phyloP scores from a whole-genome alignment of 2,329 filamentous ascomycete genomes.

The Colletotrichum lindemuthianum region DNA sequence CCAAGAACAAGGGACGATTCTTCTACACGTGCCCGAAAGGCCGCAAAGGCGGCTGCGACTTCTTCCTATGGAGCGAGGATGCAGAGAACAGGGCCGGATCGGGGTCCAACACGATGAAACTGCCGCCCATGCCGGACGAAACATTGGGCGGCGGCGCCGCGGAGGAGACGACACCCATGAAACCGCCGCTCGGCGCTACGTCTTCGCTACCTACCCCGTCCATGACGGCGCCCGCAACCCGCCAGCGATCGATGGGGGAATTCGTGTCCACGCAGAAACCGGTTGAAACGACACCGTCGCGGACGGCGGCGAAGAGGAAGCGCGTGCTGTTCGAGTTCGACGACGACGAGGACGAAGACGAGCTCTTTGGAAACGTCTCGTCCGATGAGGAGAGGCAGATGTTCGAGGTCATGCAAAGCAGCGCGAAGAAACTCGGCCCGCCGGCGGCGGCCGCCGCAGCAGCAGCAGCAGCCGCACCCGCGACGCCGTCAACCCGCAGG shows the following conservation, averaged over 20 bases:
- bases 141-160: background rate
- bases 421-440: slow-evolving; percentile 41
- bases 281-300: slow-evolving; percentile 37
- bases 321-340: slow-evolving; percentile 39
- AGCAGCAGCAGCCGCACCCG: background rate
- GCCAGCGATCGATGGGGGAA: slow-evolving; percentile 30
- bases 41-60: slow-evolving; percentile 51
- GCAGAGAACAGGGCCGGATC: slow-evolving; percentile 40
- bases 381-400: slow-evolving; percentile 54
- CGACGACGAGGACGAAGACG: slow-evolving; percentile 37
- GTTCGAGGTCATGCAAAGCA: slow-evolving; percentile 48
- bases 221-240: slow-evolving; percentile 21
- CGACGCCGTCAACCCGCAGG: slow-evolving; percentile 42
- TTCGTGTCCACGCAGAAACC: slow-evolving; percentile 10
- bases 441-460: no score
- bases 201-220: slow-evolving; percentile 37
- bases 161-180: background rate
- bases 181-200: background rate
- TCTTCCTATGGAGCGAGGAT: slow-evolving; percentile 58
- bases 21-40: slow-evolving; percentile 54
- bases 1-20: slow-evolving; percentile 51
- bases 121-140: slow-evolving; percentile 29
- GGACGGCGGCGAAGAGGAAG: slow-evolving; percentile 43
- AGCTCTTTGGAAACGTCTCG: slow-evolving; percentile 45
- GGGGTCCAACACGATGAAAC: slow-evolving; percentile 14